These are phyloP conservation scores for Penicillium argentinense DNA, from an alignment of 495 filamentous ascomycete genomes.

Conservation along the genomic window DNA sequence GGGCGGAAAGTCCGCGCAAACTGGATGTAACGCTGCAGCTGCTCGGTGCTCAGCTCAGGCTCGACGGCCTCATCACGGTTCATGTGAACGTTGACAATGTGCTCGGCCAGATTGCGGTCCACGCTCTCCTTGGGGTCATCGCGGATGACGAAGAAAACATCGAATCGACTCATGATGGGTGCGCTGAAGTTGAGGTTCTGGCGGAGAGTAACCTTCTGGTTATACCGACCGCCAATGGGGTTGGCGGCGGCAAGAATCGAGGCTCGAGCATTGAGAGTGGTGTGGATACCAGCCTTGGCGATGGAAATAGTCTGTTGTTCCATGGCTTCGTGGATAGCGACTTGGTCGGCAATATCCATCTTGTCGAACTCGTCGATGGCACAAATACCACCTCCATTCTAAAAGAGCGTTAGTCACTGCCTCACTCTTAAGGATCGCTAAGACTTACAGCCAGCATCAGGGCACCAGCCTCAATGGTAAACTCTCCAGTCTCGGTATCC, in stretches of 20 bases:
- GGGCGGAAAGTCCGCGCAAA: slow-evolving; percentile 95
- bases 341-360: slow-evolving; percentile 97
- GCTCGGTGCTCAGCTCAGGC: slow-evolving; percentile 94
- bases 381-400: slow-evolving; percentile 75
- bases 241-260: slow-evolving; percentile 96
- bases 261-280: slow-evolving; percentile 92
- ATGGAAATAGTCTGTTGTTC: slow-evolving; percentile 99
- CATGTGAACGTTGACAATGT: slow-evolving; percentile 94
- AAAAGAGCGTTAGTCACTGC: slow-evolving; percentile 11
- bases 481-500: slow-evolving; percentile 97
- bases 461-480: slow-evolving; percentile 97
- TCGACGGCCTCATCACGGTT: slow-evolving; percentile 85
- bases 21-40: slow-evolving; percentile 94
- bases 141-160: slow-evolving; percentile 97
- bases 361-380: slow-evolving; percentile 99
- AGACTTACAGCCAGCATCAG: slow-evolving; percentile 89
- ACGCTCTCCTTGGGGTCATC: slow-evolving; percentile 94
- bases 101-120: slow-evolving; percentile 86
- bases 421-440: too few relatives aligned
- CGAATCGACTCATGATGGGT: slow-evolving; percentile 98
- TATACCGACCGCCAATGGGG: slow-evolving; percentile 93
- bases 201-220: slow-evolving; percentile 88
- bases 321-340: slow-evolving; percentile 99
- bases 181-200: slow-evolving; percentile 98
- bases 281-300: slow-evolving; percentile 97